These are phyloP conservation scores for Torrubiellomyces zombiae DNA, from an alignment of 2,329 filamentous ascomycete species.

Conservation along the genomic window DNA sequence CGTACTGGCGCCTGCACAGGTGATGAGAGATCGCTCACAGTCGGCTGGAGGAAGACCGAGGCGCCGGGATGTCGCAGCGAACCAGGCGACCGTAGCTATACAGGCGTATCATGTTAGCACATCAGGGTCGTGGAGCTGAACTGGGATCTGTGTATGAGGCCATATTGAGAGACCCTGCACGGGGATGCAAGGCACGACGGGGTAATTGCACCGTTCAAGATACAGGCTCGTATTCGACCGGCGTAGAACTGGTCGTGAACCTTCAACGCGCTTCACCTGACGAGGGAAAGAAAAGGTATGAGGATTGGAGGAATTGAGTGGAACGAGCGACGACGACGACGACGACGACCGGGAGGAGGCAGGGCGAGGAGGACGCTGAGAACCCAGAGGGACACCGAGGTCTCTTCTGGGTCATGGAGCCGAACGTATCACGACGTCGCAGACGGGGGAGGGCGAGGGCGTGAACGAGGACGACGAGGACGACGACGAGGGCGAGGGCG, in stretches of 20 bases:
- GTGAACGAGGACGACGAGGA: slow-evolving; percentile 14
- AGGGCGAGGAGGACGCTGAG: slow-evolving; percentile 9
- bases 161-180: too few relatives aligned
- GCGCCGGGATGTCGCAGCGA: slow-evolving; percentile 94
- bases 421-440: slow-evolving; percentile 13
- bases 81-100: slow-evolving; percentile 89
- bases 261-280: too few relatives aligned
- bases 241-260: too few relatives aligned
- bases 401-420: too few relatives aligned
- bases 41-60: slow-evolving; percentile 80
- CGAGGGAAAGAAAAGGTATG: slow-evolving; percentile 7
- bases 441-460: slow-evolving; percentile 8
- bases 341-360: slow-evolving; percentile 6
- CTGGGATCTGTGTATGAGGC: too few relatives aligned
- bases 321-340: slow-evolving; percentile 3
- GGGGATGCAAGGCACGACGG: too few relatives aligned
- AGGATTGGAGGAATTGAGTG: slow-evolving; percentile 4
- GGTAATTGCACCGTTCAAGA: too few relatives aligned
- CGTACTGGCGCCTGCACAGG: neutral
- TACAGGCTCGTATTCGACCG: too few relatives aligned
- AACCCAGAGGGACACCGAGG: slow-evolving; percentile 4
- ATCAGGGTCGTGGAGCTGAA: slow-evolving; percentile 4
- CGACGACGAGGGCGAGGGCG: slow-evolving; percentile 22
- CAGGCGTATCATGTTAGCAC: slow-evolving; percentile 15
- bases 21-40: slow-evolving; percentile 49